Percentiles rank a stretch among this genome's conserved stretches.
Evolutionary conservation across 2,329 filamentous ascomycete genomes (phyloP).

Genomic region (Alternaria gaisen): DNA sequence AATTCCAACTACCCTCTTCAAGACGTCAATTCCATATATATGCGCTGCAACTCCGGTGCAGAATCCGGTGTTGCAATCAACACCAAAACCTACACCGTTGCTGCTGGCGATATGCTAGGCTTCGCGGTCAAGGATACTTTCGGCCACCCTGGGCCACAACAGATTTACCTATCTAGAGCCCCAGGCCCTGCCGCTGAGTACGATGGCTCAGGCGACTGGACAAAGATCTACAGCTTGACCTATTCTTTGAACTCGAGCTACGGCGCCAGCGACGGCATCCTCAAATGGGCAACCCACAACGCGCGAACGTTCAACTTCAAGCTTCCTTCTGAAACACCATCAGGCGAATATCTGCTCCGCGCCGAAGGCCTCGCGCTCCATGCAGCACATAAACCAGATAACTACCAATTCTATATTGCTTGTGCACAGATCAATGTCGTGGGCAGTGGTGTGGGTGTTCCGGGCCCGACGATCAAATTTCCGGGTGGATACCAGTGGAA

Average conservation of each 20-base stretch:
- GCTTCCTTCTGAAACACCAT: conserved; percentile 46
- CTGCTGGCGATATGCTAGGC: conserved; percentile 56
- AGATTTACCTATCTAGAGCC: conserved; percentile 41
- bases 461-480: conserved; percentile 48
- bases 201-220: conserved; percentile 38
- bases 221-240: conserved; percentile 44
- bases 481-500: conserved; percentile 49
- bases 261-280: conserved; percentile 22
- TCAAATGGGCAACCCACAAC: conserved; percentile 41
- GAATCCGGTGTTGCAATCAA: conserved; percentile 17
- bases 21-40: conserved; percentile 33
- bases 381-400: conserved; percentile 30
- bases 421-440: conserved; percentile 55
- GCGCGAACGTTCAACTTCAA: conserved; percentile 43
- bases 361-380: conserved; percentile 51
- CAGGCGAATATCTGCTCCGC: conserved; percentile 56
- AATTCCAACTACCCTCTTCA: conserved; percentile 37
- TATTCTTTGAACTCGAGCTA: conserved; percentile 41
- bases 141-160: conserved; percentile 40
- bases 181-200: conserved; percentile 27
- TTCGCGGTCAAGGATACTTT: conserved; percentile 59
- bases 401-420: conserved; percentile 54
- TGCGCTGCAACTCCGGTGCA: conserved; percentile 38
- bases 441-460: conserved; percentile 39
- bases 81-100: conserved; percentile 36